Conservation (phyloP, 148 eudicot genomes). For the Chenopodium album region DNA sequence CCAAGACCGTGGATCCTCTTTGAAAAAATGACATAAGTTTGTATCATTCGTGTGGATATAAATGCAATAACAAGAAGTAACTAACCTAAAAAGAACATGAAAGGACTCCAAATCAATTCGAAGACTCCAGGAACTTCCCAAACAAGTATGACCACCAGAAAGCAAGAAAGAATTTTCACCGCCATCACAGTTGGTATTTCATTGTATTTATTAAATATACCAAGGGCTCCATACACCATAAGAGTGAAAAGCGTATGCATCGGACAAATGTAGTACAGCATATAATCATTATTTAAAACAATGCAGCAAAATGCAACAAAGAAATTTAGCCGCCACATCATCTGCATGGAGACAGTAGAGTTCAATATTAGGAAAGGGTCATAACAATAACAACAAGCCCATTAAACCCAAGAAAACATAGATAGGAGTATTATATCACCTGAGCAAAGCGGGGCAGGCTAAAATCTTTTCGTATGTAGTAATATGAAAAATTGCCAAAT, state of each 20-base stretch:
- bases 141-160: conserved; percentile 71
- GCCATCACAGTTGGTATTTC: conserved; percentile 84
- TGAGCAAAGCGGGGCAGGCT: conserved; percentile 86
- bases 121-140: conserved; percentile 97
- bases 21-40: neutral
- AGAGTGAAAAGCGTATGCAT: conserved; percentile 96
- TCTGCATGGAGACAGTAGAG: conserved; percentile 53
- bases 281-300: conserved; percentile 87
- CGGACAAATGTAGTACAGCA: conserved; percentile 91
- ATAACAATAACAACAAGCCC: neutral
- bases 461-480: conserved; percentile 89
- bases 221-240: conserved; percentile 97
- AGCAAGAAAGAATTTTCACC: conserved; percentile 60
- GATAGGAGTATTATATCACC: conserved; percentile 33
- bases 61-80: conserved; percentile 8
- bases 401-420: neutral
- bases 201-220: conserved; percentile 78
- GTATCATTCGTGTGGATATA: conserved; percentile 1
- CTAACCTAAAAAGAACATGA: conserved; percentile 72
- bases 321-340: conserved; percentile 97
- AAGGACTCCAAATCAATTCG: conserved; percentile 73
- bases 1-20: neutral
- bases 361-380: neutral
- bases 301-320: conserved; percentile 82
- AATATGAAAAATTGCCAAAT: conserved; percentile 94